Evolutionary conservation across 2,329 filamentous ascomycete species (phyloP).

Genomic region (Didymella keratinophila): DNA sequence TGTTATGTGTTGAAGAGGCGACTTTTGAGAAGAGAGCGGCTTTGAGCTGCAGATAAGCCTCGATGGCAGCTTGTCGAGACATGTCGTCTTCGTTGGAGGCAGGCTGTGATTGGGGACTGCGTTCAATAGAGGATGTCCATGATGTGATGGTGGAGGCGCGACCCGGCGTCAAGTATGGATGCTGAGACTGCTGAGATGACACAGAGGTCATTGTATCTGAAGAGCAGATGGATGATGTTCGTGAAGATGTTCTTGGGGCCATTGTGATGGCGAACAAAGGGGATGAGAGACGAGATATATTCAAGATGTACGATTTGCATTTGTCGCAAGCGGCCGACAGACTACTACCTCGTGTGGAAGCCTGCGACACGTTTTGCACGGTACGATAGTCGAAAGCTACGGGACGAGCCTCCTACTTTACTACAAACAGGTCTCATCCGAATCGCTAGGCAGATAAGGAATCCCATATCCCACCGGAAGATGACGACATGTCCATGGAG

Average conservation of each 20-base stretch:
- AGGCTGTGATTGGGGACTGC: constrained; percentile 17
- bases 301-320: constrained; percentile 30
- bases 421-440: not conserved
- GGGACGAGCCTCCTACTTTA: constrained; percentile 1
- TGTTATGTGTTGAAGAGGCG: constrained; percentile 6
- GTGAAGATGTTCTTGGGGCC: constrained; percentile 25
- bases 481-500: not conserved
- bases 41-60: constrained; percentile 47
- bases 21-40: constrained; percentile 49
- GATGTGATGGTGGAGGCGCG: constrained; percentile 43
- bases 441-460: not conserved
- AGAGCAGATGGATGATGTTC: constrained; percentile 31
- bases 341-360: constrained; percentile 11
- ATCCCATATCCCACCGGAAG: constrained; percentile 1
- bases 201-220: constrained; percentile 27
- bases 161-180: constrained; percentile 40
- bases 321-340: not conserved
- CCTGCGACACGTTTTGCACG: constrained; percentile 10
- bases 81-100: constrained; percentile 26
- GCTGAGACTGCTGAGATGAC: constrained; percentile 26
- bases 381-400: not conserved
- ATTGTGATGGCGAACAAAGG: not conserved
- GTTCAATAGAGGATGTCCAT: constrained; percentile 44
- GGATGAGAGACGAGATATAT: constrained; percentile 24
- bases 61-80: constrained; percentile 41